Evolutionary conservation across 768 basidiomycete genomes (phyloP), one percentile per base, ranked within the genome.

Genomic region (Lenzites betulinus): DNA sequence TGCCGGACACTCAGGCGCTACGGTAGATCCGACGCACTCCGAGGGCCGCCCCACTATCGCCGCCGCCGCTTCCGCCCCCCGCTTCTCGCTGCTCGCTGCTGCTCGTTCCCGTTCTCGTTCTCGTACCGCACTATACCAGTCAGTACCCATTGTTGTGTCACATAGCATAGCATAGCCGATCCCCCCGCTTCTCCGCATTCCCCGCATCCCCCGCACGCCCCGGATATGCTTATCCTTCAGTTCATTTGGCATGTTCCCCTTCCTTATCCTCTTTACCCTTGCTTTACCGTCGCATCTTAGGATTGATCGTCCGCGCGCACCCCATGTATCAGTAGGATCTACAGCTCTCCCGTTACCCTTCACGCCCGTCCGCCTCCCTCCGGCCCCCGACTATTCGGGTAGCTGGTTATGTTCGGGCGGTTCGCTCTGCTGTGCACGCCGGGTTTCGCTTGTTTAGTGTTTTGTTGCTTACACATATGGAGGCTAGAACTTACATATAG

Each of bases 1-100:
- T 64, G 63, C 63, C 54, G 59, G 59, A 54, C 59, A 60, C 55
- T 58, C 59, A 57, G 63, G 48, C 33, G 50, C 41, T 44, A 51
- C 36, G 60, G 60, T 62, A 47, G 60, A 62, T 42, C 54, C 60
- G 50, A 62, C 51, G 50, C 60, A 55, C 50, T 55, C 43, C 22
- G 60, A 55, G 33, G 49, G 49, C 53, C 47, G n/a, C n/a, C n/a
- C n/a, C n/a, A n/a, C n/a, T n/a, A n/a, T 30, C 48, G 49, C 49
- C 22, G 20, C 26, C 41, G 9, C 25, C 39, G 4, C 28, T 18
- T 28, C 18, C 55, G 9, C 33, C 15, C 36, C 20, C 9, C 28
- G 26, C 25, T 56, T 26, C 43, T 22, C 44, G 22, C 20, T 38
- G 20, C 42, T 13, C 47, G 11, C 44, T 35, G 18, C 26, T 41